Evolutionary conservation across 2,329 filamentous ascomycete species (phyloP).

Genomic region (Cryphonectria carpinicola): DNA sequence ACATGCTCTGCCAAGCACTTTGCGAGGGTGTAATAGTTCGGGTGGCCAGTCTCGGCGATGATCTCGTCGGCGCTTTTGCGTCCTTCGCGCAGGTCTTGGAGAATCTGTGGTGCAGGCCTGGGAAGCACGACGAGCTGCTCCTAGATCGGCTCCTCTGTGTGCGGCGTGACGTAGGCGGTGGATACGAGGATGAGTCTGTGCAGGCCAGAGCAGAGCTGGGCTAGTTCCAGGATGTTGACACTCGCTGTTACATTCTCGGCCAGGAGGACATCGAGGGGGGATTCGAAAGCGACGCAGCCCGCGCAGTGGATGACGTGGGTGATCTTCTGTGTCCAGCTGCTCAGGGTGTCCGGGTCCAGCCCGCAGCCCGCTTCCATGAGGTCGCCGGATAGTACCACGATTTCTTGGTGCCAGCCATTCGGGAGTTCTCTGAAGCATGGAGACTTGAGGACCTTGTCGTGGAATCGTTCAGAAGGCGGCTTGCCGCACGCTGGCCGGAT

Average conservation of each 20-base stretch:
- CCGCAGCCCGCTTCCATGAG: slow-evolving; percentile 26
- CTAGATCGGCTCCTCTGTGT: slow-evolving; percentile 26
- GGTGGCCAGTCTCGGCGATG: slow-evolving; percentile 26
- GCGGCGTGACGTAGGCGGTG: slow-evolving; percentile 27
- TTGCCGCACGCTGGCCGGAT: slow-evolving; percentile 18
- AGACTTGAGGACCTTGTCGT: slow-evolving; percentile 18
- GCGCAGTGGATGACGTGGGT: slow-evolving; percentile 30
- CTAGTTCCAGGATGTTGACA: slow-evolving; percentile 24
- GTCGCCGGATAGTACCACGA: slow-evolving; percentile 24
- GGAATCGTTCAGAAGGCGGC: slow-evolving; percentile 14
- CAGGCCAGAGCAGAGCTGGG: slow-evolving; percentile 15
- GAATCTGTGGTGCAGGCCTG: slow-evolving; percentile 16
- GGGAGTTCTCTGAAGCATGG: slow-evolving; percentile 25
- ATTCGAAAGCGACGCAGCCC: slow-evolving; percentile 28
- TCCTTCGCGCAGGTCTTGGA: slow-evolving; percentile 21
- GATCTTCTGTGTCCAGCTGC: slow-evolving; percentile 6
- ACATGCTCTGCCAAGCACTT: slow-evolving; percentile 30
- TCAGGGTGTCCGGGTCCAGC: not conserved
- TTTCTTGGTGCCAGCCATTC: slow-evolving; percentile 13
- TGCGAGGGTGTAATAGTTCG: slow-evolving; percentile 29
- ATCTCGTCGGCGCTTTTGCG: slow-evolving; percentile 12
- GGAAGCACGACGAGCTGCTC: slow-evolving; percentile 23
- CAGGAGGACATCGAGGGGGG: slow-evolving; percentile 17
- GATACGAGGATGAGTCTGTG: slow-evolving; percentile 26
- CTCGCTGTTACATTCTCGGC: slow-evolving; percentile 26